These are phyloP conservation scores for Trypanosoma scelopori DNA, from an alignment of 208 protist species.

Conservation along the genomic window DNA sequence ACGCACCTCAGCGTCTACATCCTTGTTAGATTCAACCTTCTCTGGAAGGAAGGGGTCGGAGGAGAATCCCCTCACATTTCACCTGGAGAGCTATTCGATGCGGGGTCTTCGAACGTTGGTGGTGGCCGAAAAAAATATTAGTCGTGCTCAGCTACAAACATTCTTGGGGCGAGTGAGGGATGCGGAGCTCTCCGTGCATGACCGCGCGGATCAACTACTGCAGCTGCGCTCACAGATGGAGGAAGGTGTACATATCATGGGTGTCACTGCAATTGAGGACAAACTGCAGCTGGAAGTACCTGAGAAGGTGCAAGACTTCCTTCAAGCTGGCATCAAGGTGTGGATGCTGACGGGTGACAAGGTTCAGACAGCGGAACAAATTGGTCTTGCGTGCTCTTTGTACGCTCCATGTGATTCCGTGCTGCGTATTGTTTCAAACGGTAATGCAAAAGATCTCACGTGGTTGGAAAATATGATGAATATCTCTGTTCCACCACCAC, in stretches of 20 bases:
- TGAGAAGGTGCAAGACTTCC: slow-evolving; percentile 78
- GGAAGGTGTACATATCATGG: slow-evolving; percentile 78
- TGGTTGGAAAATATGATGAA: slow-evolving; percentile 26
- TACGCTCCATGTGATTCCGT: slow-evolving; percentile 53
- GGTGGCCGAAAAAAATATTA: slow-evolving; percentile 60
- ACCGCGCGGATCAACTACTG: slow-evolving; percentile 48
- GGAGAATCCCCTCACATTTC: slow-evolving; percentile 6
- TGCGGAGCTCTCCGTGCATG: slow-evolving; percentile 38
- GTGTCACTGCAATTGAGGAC: slow-evolving; percentile 97
- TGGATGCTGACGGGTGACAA: slow-evolving; percentile 99
- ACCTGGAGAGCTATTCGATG: slow-evolving; percentile 58
- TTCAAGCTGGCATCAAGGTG: slow-evolving; percentile 84
- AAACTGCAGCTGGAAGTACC: slow-evolving; percentile 96
- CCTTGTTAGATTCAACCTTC: not conserved
- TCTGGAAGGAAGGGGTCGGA: not conserved
- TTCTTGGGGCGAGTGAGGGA: slow-evolving; percentile 39
- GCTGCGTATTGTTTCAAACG: slow-evolving; percentile 41
- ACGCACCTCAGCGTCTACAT: not conserved
- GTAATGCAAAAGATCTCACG: not conserved
- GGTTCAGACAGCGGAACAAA: slow-evolving; percentile 97
- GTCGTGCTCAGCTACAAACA: slow-evolving; percentile 31
- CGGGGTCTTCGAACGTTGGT: slow-evolving; percentile 78
- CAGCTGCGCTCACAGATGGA: slow-evolving; percentile 78
- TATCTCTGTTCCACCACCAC: slow-evolving; percentile 2
- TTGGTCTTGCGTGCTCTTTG: slow-evolving; percentile 81